phyloP scores from a whole-genome alignment of 2,329 filamentous ascomycete species.

The Diplodia mutila region DNA sequence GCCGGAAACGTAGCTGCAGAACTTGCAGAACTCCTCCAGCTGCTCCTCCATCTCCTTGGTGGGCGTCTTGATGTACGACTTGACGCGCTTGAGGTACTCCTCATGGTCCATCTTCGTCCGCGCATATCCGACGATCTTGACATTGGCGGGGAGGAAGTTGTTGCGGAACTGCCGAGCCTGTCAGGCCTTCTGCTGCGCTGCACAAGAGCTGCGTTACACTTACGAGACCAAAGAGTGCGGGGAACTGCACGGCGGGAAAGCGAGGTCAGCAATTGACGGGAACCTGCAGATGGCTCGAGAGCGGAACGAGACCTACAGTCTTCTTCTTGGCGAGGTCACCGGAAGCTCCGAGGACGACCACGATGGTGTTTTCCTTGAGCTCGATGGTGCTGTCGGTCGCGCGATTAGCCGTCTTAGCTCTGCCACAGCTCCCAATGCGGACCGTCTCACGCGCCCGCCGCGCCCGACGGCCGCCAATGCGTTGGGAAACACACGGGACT shows the following conservation, averaged over 20 bases:
- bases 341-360: slow-evolving; percentile 94
- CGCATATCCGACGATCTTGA: slow-evolving; percentile 97
- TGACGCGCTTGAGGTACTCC: slow-evolving; percentile 91
- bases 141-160: slow-evolving; percentile 95
- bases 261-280: slow-evolving; percentile 31
- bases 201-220: slow-evolving; percentile 50
- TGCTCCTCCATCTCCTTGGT: slow-evolving; percentile 98
- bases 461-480: slow-evolving; percentile 12
- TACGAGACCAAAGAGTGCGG: slow-evolving; percentile 95
- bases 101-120: slow-evolving; percentile 99
- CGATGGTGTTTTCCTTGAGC: slow-evolving; percentile 97
- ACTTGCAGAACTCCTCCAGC: slow-evolving; percentile 81
- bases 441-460: background rate
- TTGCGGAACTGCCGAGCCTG: slow-evolving; percentile 77
- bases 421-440: slow-evolving; percentile 12
- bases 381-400: slow-evolving; percentile 71
- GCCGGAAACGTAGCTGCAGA: slow-evolving; percentile 94
- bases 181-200: slow-evolving; percentile 31
- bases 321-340: slow-evolving; percentile 99
- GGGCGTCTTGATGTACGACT: slow-evolving; percentile 97
- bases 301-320: slow-evolving; percentile 66
- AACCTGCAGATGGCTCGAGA: slow-evolving; percentile 12
- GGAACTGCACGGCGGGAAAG: slow-evolving; percentile 66
- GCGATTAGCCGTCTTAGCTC: slow-evolving; percentile 10
- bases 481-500: background rate